A percentile compares a stretch with the other conserved stretches of the same genome.
Conservation (phyloP, 2,329 filamentous ascomycete species). For the Chrysosphaeria jannelii region DNA sequence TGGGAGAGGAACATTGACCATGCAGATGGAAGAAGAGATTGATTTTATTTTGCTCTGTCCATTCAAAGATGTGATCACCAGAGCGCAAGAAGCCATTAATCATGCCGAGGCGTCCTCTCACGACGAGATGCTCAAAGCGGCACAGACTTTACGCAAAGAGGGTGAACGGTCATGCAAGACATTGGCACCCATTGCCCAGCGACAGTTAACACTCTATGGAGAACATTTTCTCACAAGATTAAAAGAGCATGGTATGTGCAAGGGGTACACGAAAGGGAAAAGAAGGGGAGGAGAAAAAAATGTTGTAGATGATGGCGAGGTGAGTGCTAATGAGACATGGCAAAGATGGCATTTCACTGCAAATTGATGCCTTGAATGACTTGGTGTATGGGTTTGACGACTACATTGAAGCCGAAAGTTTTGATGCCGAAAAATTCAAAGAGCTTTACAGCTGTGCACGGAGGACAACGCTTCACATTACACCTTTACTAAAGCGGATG, state of each 20-base stretch:
- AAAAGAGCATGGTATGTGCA: too few relatives aligned
- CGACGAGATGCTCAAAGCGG: conserved; percentile 18
- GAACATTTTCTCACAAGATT: conserved; percentile 18
- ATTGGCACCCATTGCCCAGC: conserved; percentile 20
- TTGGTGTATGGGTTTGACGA: conserved; percentile 27
- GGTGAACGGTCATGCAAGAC: conserved; percentile 13
- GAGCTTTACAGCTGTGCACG: conserved; percentile 17
- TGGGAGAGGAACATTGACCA: too few relatives aligned
- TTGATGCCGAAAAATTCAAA: conserved; percentile 18
- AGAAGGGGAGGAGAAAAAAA: too few relatives aligned
- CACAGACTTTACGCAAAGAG: conserved; percentile 10
- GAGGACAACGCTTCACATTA: conserved; percentile 16
- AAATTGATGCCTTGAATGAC: conserved; percentile 14
- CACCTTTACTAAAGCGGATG: conserved; percentile 21
- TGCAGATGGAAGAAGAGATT: conserved; percentile 6
- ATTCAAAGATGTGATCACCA: conserved; percentile 21
- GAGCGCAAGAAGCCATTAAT: conserved; percentile 15
- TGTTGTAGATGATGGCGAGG: too few relatives aligned
- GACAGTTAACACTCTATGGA: conserved; percentile 17
- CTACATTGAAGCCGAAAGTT: conserved; percentile 16
- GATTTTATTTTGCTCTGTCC: conserved; percentile 16
- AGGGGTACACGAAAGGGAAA: too few relatives aligned
- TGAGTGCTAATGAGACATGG: too few relatives aligned
- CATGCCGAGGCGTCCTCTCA: conserved; percentile 14
- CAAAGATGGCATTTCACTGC: neutral